phyloP scores from a whole-genome alignment of 1,284 basidiomycete genomes.

The Coniferiporia weirii region DNA sequence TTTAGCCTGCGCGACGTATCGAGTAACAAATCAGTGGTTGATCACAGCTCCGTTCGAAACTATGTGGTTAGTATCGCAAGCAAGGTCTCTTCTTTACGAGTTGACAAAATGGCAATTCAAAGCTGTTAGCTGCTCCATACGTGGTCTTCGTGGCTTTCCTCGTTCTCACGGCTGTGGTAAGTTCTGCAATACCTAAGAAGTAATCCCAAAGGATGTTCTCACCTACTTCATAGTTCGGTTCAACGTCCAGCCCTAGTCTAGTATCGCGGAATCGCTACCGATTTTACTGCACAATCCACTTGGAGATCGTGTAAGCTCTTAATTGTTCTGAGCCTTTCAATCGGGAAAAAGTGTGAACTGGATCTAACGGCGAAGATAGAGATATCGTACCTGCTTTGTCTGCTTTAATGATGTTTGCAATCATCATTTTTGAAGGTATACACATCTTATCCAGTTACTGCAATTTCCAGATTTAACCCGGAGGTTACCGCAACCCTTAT shows the following conservation, averaged over 20 bases:
- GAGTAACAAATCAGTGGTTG: neutral
- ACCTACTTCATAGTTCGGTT: neutral
- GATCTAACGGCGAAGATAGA: neutral
- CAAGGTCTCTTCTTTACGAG: neutral
- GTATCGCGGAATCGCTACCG: neutral
- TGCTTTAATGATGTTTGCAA: neutral
- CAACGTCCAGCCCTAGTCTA: neutral
- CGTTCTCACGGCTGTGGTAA: neutral
- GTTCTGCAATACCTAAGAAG: neutral
- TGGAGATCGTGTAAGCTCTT: neutral
- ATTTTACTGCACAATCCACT: neutral
- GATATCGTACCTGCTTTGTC: neutral
- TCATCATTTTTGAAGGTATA: slow-evolving; percentile 1
- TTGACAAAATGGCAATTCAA: neutral
- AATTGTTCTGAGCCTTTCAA: too few relatives aligned
- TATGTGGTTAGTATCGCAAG: neutral
- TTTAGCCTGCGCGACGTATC: neutral
- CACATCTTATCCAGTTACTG: neutral
- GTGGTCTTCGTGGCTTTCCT: neutral
- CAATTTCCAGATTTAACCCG: neutral
- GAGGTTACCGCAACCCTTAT: neutral
- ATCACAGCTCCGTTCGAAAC: neutral
- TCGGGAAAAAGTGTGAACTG: neutral
- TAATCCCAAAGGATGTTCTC: neutral
- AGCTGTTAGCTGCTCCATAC: neutral